A percentile compares a stretch with the other conserved stretches of the same genome.
Evolutionary conservation across 768 basidiomycete species (phyloP).

Genomic region (Suillus clintonianus): DNA sequence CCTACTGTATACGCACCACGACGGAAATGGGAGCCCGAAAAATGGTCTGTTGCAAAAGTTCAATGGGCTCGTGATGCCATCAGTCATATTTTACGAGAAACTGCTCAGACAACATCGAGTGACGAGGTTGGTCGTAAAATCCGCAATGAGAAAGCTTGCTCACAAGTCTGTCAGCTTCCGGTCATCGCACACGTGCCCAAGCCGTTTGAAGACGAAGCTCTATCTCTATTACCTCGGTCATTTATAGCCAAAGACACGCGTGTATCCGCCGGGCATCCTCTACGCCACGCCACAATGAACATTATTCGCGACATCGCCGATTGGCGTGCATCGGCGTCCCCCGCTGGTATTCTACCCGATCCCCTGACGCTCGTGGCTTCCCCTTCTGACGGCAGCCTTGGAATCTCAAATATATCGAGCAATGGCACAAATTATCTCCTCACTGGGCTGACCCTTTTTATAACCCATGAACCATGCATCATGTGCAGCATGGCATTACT

Average conservation of each 20-base stretch:
- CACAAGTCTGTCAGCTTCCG: constrained; percentile 53
- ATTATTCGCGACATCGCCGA: constrained; percentile 69
- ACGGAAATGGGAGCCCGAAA: constrained; percentile 64
- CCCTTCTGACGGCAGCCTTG: neutral
- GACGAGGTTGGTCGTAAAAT: constrained; percentile 57
- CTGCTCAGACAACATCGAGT: constrained; percentile 42
- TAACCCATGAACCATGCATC: constrained; percentile 95
- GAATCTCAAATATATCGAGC: constrained; percentile 20
- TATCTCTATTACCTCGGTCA: constrained; percentile 23
- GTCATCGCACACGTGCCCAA: constrained; percentile 71
- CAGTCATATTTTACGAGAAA: constrained; percentile 49
- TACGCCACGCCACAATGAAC: constrained; percentile 85
- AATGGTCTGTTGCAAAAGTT: constrained; percentile 65
- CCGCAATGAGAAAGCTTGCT: neutral
- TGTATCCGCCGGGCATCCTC: constrained; percentile 64
- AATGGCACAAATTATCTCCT: constrained; percentile 88
- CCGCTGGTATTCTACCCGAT: neutral
- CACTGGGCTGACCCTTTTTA: constrained; percentile 81
- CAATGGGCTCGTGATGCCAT: constrained; percentile 81
- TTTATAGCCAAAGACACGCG: constrained; percentile 75
- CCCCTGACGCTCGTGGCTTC: neutral
- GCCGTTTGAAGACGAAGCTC: constrained; percentile 41
- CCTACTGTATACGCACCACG: constrained; percentile 77
- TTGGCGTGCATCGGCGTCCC: constrained; percentile 37
- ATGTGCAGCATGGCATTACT: constrained; percentile 98